These are phyloP conservation scores for Saccharomyces pastorianus DNA, from an alignment of 1,139 yeast species.

Conservation along the genomic window DNA sequence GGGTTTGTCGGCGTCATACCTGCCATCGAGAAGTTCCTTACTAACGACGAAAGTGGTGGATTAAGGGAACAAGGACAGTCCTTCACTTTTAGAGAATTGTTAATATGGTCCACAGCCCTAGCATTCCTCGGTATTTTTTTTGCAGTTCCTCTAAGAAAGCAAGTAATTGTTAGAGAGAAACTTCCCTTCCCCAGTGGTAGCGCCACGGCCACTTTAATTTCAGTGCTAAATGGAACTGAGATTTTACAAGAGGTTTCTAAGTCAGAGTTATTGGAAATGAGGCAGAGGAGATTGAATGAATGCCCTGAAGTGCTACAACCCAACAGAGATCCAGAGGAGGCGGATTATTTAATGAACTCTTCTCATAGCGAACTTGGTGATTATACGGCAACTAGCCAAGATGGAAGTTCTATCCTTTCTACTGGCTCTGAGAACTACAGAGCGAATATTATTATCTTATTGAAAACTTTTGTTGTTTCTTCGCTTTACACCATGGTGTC, in stretches of 20 bases:
- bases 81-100: constrained; percentile 43
- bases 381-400: background rate
- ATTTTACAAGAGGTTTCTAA: constrained; percentile 39
- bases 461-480: constrained; percentile 57
- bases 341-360: constrained; percentile 5
- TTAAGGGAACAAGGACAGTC: constrained; percentile 33
- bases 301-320: constrained; percentile 28
- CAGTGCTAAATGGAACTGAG: constrained; percentile 71
- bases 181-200: constrained; percentile 91
- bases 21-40: constrained; percentile 82
- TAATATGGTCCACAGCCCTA: constrained; percentile 77
- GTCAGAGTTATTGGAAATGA: constrained; percentile 23
- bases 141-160: constrained; percentile 80
- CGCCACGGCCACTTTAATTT: constrained; percentile 88
- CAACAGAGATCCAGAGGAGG: constrained; percentile 15
- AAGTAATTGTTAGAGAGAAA: constrained; percentile 76
- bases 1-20: constrained; percentile 96
- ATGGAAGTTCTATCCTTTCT: background rate
- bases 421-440: constrained; percentile 13
- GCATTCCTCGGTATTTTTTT: constrained; percentile 94
- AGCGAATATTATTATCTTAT: constrained; percentile 48
- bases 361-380: constrained; percentile 3
- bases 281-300: constrained; percentile 22
- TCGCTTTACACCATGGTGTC: constrained; percentile 64
- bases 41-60: constrained; percentile 68